A percentile compares a stretch with the other conserved stretches of the same genome.
Evolutionary conservation across 306 rosid genomes (phyloP).

Genomic region (Acacia confusa): DNA sequence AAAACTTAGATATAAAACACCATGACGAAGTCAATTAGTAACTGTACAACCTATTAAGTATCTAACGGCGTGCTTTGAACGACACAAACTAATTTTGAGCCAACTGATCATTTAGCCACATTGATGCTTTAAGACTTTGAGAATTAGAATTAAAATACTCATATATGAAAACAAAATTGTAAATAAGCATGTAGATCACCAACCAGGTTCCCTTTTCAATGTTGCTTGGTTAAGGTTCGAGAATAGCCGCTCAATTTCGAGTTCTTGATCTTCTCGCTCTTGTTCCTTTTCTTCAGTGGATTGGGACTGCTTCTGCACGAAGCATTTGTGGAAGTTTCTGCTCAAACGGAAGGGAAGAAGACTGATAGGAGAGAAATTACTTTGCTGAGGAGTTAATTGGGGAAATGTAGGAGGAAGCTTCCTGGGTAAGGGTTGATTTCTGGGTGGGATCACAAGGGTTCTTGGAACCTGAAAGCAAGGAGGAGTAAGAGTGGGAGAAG

Average conservation of each 20-base stretch:
- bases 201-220: constrained; percentile 79
- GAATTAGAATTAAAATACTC: not conserved
- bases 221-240: constrained; percentile 76
- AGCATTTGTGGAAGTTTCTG: constrained; percentile 38
- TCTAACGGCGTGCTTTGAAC: not conserved
- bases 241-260: constrained; percentile 58
- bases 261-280: constrained; percentile 14
- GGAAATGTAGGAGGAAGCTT: constrained; percentile 15
- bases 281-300: constrained; percentile 32
- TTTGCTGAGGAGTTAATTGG: constrained; percentile 25
- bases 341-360: constrained; percentile 28
- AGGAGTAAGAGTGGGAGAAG: not conserved
- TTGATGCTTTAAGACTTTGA: not conserved
- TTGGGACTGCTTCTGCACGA: constrained; percentile 39
- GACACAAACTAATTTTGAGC: not conserved
- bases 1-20: not conserved
- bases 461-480: constrained; percentile 19
- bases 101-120: not conserved
- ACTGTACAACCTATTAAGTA: not conserved
- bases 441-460: constrained; percentile 22
- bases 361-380: not conserved
- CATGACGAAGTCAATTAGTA: not conserved
- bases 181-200: not conserved
- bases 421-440: constrained; percentile 26
- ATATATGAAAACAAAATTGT: not conserved